Base-by-base conservation (phyloP, 306 rosid genomes). In the Vachellia pachyceras region DNA sequence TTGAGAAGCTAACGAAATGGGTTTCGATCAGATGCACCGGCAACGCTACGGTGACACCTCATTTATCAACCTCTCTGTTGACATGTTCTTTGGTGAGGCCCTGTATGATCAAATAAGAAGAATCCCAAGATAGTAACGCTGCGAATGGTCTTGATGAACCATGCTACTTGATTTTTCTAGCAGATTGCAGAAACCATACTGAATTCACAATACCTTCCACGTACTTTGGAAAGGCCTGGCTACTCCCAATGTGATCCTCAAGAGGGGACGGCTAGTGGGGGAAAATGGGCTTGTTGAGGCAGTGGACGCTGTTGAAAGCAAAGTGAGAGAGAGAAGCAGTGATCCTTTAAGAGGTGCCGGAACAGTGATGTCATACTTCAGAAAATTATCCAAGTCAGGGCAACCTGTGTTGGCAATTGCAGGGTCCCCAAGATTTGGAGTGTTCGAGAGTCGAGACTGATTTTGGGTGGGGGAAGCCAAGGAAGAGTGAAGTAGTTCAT, bases 391-490 rank as follows among this genome's bases (percentile, higher is more conserved):
- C 1, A 77, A 71, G 1, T 12, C 36, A 5, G 60, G 35, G 5
- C 11, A 39, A 17, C 10, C 69, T n/a, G 3, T 55, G 0, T 4
- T 81, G 0, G 0, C 10, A 2, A 49, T 84, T 5, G 83, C 89
- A 12, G 90, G 91, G 5, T 88, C 90, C 41, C 88, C 88, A 5
- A 90, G 46, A 44, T 3, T 83, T 61, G 85, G 41, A 0, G 65
- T 86, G 57, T 86, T 85, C 22, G 60, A n/a, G n/a, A n/a, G n/a
- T n/a, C n/a, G n/a, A 83, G 44, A 83, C 84, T 20, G 88, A 90
- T 85, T 90, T 90, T 76, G 94, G 94, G 36, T 86, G 85, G 88
- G 94, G 90, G 6, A 90, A 65, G 77, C 90, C 91, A 0, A 82
- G 54, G 61, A 88, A 83, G 61, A 68, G 83, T 29, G 91, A 83